Base-by-base conservation (phyloP, 495 filamentous ascomycete genomes). In the Friedmanniomyces simplex region DNA sequence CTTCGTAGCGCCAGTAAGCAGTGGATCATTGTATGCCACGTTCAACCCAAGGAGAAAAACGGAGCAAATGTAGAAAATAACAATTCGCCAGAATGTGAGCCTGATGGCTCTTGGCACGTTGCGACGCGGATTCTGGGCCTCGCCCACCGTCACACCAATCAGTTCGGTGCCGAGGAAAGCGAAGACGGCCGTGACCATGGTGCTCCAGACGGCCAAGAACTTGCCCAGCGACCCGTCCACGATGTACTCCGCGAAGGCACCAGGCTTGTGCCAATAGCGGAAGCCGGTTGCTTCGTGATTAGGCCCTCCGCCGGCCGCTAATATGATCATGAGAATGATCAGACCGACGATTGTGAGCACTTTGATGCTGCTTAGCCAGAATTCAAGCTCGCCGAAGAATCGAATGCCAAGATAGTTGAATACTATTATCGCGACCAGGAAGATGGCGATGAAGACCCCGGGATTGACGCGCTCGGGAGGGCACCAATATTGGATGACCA, bases 51-150 rank as follows among this genome's bases (percentile, higher is more conserved):
- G 80, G 22, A 83, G 69, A 3, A 76, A 76, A 18, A 73, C 79
- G 21, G 80, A 57, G 45, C 69, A 57, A 45, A 72, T 63, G 71
- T 95, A 94, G 76, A 95, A 94, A 74, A 94, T 79, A 52, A 84
- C 67, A 66, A 95, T 87, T 50, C 89, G 85, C 77, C 86, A 91
- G 70, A 95, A 91, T 57, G 88, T 87, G 52, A 88, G 80, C 43
- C 83, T 84, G 12, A 83, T 83, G 7, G 89, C 89, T 60, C 78
- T 77, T 50, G 89, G 89, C 58, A 95, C 82, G 56, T 87, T 84
- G 62, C 80, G 82, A 24, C 83, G 74, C 1, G 89, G 89, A 59
- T 87, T 87, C 25, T 80, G 79, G 55, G 88, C 83, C 70, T 95
- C 89, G 59, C 85, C 86, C 13, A 84, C 88, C 0, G 88, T 84